phyloP scores from a whole-genome alignment of 768 basidiomycete species.

The Auricularia auricula-judae region DNA sequence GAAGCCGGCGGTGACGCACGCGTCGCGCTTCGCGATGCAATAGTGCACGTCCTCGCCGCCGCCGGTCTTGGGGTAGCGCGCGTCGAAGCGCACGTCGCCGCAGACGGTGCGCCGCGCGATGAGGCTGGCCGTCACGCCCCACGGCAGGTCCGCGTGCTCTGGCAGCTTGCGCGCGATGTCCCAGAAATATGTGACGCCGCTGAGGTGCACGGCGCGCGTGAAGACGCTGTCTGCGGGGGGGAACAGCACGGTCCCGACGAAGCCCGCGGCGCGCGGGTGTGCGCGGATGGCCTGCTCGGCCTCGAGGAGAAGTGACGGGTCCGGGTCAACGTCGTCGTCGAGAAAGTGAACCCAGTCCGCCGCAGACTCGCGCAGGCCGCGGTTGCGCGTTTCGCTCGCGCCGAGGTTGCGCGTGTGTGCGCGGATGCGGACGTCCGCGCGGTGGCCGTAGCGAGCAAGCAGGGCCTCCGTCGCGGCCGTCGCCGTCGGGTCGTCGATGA shows the following conservation, averaged over 20 bases:
- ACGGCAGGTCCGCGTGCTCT: conserved; percentile 33
- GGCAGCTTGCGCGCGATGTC: conserved; percentile 42
- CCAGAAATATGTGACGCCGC: conserved; percentile 53
- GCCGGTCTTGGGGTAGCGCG: conserved; percentile 47
- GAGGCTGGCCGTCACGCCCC: conserved; percentile 55
- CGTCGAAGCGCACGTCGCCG: conserved; percentile 36
- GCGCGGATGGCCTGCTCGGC: conserved; percentile 36
- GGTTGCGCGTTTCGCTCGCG: conserved; percentile 43
- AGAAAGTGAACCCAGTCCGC: conserved; percentile 50
- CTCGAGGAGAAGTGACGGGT: conserved; percentile 30
- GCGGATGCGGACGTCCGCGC: conserved; percentile 44
- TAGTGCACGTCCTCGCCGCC: conserved; percentile 57
- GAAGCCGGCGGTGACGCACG: conserved; percentile 21
- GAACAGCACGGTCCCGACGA: conserved; percentile 42
- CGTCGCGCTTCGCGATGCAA: conserved; percentile 35
- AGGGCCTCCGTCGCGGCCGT: conserved; percentile 25
- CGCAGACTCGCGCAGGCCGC: conserved; percentile 42
- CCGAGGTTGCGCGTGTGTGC: conserved; percentile 37
- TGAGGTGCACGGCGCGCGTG: conserved; percentile 42
- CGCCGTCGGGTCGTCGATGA: conserved; percentile 44
- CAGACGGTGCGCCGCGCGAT: conserved; percentile 34
- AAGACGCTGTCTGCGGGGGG: conserved; percentile 37
- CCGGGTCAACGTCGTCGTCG: conserved; percentile 46
- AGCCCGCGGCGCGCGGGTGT: conserved; percentile 38
- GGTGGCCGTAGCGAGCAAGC: conserved; percentile 26